Evolutionary conservation across 805 yeast species (phyloP).

Genomic region (Saturnispora quitensis): DNA sequence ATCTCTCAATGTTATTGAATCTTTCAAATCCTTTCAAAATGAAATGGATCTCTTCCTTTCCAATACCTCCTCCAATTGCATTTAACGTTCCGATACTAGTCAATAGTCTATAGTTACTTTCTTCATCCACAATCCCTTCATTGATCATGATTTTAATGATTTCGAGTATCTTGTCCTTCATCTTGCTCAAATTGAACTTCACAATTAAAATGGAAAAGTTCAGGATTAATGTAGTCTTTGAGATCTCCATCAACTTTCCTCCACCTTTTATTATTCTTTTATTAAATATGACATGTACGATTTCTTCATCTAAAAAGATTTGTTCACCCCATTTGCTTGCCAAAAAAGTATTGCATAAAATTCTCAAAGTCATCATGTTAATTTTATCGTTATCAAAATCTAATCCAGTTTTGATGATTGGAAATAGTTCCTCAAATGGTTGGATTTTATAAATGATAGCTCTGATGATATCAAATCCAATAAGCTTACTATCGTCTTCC

Average conservation of each 20-base stretch:
- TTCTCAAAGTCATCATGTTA: slow-evolving; percentile 48
- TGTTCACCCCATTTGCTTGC: slow-evolving; percentile 39
- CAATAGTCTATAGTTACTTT: slow-evolving; percentile 57
- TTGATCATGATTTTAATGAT: slow-evolving; percentile 6
- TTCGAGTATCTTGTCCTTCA: slow-evolving; percentile 10
- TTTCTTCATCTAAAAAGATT: slow-evolving; percentile 33
- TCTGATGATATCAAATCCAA: slow-evolving; percentile 55
- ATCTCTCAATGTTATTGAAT: slow-evolving; percentile 14
- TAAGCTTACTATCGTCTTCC: slow-evolving; percentile 37
- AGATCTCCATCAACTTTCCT: slow-evolving; percentile 29
- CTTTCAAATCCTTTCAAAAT: slow-evolving; percentile 7
- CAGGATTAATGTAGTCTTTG: slow-evolving; percentile 38
- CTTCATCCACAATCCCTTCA: slow-evolving; percentile 32
- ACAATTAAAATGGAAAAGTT: slow-evolving; percentile 37
- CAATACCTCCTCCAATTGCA: slow-evolving; percentile 14
- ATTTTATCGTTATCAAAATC: slow-evolving; percentile 26
- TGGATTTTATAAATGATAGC: slow-evolving; percentile 36
- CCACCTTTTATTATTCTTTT: slow-evolving; percentile 16
- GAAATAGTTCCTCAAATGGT: slow-evolving; percentile 32
- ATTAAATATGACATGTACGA: slow-evolving; percentile 31
- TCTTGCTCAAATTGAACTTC: slow-evolving; percentile 20
- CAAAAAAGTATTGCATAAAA: slow-evolving; percentile 44
- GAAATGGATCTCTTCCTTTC: slow-evolving; percentile 1
- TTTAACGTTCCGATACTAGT: slow-evolving; percentile 57
- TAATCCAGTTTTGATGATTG: slow-evolving; percentile 35